Percentiles rank a stretch among this genome's conserved stretches.
These are phyloP conservation scores for Penicillium fimorum DNA, from an alignment of 495 filamentous ascomycete species.

Conservation along the genomic window DNA sequence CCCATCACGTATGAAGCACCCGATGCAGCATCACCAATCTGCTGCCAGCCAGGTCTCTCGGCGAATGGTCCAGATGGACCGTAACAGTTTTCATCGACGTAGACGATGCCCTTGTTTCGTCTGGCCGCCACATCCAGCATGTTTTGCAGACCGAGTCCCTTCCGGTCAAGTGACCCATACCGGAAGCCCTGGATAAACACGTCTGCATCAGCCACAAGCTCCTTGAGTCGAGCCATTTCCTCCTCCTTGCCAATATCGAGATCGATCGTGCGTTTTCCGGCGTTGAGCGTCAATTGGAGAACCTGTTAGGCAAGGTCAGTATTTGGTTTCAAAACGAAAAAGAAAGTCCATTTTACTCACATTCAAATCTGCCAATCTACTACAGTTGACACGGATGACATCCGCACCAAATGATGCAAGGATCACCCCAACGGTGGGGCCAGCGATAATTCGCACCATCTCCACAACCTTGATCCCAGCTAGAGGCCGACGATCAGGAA, in stretches of 20 bases:
- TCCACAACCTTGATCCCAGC: slow-evolving; percentile 61
- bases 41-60: slow-evolving; percentile 46
- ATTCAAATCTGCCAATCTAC: slow-evolving; percentile 48
- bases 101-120: slow-evolving; percentile 57
- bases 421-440: slow-evolving; percentile 50
- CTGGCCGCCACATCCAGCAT: slow-evolving; percentile 47
- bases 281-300: slow-evolving; percentile 42
- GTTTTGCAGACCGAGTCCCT: slow-evolving; percentile 49
- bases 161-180: slow-evolving; percentile 47
- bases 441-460: slow-evolving; percentile 60
- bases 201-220: slow-evolving; percentile 52
- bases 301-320: slow-evolving; percentile 27
- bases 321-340: background rate
- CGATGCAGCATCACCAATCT: slow-evolving; percentile 45
- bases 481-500: slow-evolving; percentile 39
- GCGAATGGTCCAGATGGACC: slow-evolving; percentile 40
- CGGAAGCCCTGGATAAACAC: slow-evolving; percentile 60
- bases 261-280: slow-evolving; percentile 56
- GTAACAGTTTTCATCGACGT: slow-evolving; percentile 65
- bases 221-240: slow-evolving; percentile 40
- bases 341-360: slow-evolving; percentile 13
- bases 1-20: slow-evolving; percentile 20
- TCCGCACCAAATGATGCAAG: slow-evolving; percentile 59
- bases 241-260: slow-evolving; percentile 48
- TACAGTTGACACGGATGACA: slow-evolving; percentile 60